Conservation (phyloP, 192 early-diverging fungal genomes). For the Coemansia sp. region DNA sequence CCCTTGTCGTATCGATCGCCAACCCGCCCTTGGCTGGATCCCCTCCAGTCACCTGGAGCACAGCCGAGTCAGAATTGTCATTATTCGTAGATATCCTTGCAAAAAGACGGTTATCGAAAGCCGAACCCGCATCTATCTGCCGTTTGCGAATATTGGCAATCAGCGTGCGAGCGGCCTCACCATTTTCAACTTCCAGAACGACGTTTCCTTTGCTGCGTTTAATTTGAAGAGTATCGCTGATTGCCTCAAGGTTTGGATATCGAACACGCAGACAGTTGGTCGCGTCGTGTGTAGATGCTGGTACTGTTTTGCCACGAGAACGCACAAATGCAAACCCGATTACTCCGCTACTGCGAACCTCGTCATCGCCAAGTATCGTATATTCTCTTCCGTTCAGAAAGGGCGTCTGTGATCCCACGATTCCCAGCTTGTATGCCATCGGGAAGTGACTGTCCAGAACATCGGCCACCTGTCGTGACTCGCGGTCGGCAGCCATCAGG, state of each 20-base stretch:
- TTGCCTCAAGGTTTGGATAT: conserved; percentile 6
- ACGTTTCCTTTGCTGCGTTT: conserved; percentile 42
- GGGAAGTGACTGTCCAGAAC: conserved; percentile 33
- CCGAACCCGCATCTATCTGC: neutral
- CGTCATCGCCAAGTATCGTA: conserved; percentile 16
- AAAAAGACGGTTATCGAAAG: conserved; percentile 20
- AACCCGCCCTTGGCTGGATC: conserved; percentile 47
- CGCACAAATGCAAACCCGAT: conserved; percentile 34
- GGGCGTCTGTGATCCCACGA: conserved; percentile 41
- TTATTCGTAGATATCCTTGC: conserved; percentile 7
- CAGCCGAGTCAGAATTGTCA: conserved; percentile 1
- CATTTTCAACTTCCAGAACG: conserved; percentile 41
- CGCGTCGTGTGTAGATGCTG: neutral
- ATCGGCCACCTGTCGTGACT: conserved; percentile 32
- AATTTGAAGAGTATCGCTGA: conserved; percentile 30
- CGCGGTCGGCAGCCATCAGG: conserved; percentile 31
- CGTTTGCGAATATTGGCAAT: conserved; percentile 21
- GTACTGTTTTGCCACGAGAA: neutral
- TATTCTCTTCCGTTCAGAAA: conserved; percentile 41
- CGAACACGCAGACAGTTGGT: neutral
- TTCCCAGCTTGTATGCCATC: conserved; percentile 31
- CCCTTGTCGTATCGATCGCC: conserved; percentile 34
- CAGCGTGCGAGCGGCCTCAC: conserved; percentile 17
- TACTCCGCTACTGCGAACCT: conserved; percentile 20
- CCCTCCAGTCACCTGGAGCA: conserved; percentile 46